Percentiles rank a stretch among this genome's conserved stretches.
Conservation (phyloP, 805 yeast species). For the Candida tammaniensis region DNA sequence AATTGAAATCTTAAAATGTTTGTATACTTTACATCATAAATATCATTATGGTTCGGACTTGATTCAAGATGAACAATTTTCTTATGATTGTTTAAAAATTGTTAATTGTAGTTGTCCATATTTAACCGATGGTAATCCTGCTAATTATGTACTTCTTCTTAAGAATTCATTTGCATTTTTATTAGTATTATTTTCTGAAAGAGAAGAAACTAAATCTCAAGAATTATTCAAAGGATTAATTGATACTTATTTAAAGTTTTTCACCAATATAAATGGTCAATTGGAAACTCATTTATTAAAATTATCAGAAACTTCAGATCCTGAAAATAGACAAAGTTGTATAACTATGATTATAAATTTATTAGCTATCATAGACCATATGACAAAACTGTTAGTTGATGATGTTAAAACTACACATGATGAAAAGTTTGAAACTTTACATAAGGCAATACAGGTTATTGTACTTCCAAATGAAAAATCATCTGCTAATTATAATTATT, state of each 20-base stretch:
- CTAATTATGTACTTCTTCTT: conserved; percentile 5
- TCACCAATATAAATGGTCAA: neutral
- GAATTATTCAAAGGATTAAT: conserved; percentile 6
- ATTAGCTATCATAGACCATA: conserved; percentile 7
- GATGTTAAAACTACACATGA: conserved; percentile 1
- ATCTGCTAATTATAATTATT: conserved; percentile 10
- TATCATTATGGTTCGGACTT: conserved; percentile 11
- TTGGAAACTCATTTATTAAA: neutral
- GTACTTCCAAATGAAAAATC: conserved; percentile 11
- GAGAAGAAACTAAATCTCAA: conserved; percentile 7
- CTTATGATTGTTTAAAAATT: conserved; percentile 12
- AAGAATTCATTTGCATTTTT: conserved; percentile 13
- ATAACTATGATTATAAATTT: conserved; percentile 7
- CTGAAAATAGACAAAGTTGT: no score
- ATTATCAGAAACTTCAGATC: neutral
- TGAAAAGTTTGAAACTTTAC: neutral
- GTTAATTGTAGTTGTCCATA: conserved; percentile 4
- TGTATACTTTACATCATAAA: conserved; percentile 24
- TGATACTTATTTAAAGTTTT: neutral
- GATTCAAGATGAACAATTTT: conserved; percentile 12
- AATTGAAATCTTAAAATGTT: conserved; percentile 23
- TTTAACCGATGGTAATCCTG: neutral
- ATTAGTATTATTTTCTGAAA: conserved; percentile 11
- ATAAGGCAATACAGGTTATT: neutral
- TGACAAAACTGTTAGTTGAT: conserved; percentile 7